Evolutionary conservation across 495 filamentous ascomycete species (phyloP).

Genomic region (Lepidopterella palustris): DNA sequence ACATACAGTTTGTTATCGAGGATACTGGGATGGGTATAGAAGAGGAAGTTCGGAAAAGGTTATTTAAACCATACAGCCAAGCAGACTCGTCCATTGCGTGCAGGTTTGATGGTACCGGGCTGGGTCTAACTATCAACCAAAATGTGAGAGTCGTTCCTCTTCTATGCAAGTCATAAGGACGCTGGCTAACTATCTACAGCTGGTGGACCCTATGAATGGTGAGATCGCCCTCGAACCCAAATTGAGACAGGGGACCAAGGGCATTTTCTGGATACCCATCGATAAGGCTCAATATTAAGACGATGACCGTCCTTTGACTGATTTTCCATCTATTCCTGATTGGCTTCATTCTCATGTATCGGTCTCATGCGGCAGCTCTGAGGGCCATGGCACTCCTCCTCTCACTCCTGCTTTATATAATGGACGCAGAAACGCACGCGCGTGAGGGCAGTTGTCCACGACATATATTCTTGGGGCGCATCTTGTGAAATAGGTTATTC

Average conservation of each 20-base stretch:
- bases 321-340: conserved; percentile 51
- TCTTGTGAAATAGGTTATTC: conserved; percentile 32
- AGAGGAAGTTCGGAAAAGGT: conserved; percentile 59
- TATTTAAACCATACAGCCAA: conserved; percentile 84
- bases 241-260: conserved; percentile 54
- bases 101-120: conserved; percentile 72
- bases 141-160: conserved; percentile 34
- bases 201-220: conserved; percentile 80
- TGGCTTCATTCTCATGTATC: conserved; percentile 57
- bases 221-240: conserved; percentile 57
- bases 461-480: conserved; percentile 29
- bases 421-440: conserved; percentile 27
- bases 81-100: conserved; percentile 72
- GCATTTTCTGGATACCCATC: conserved; percentile 18
- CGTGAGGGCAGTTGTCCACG: conserved; percentile 29
- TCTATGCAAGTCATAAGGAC: neutral
- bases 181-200: conserved; percentile 25
- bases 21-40: conserved; percentile 85
- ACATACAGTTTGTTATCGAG: conserved; percentile 55
- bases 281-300: conserved; percentile 40
- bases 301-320: conserved; percentile 40
- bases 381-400: conserved; percentile 39
- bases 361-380: conserved; percentile 52
- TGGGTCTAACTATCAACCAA: conserved; percentile 78
- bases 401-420: conserved; percentile 25